phyloP scores from a whole-genome alignment of 345 rosid species.

The Linum usitatissimum region DNA sequence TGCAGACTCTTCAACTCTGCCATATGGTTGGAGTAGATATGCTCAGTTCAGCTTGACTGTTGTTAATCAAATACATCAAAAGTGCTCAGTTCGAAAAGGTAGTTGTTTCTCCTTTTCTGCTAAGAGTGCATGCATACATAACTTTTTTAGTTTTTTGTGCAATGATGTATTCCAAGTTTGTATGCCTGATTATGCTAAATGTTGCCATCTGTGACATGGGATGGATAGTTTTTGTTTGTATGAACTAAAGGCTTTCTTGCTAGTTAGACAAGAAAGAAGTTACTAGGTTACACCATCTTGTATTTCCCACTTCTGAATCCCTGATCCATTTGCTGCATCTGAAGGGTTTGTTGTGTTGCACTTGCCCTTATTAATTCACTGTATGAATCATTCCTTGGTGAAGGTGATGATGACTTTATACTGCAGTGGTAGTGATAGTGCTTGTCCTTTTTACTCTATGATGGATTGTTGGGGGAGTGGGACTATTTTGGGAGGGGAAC shows the following conservation, averaged over 20 bases:
- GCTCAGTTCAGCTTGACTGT: conserved; percentile 87
- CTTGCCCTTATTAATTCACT: neutral
- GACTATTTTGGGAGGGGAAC: neutral
- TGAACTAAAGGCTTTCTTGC: neutral
- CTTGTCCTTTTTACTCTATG: neutral
- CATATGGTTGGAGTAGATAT: conserved; percentile 91
- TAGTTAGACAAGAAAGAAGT: neutral
- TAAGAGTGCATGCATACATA: neutral
- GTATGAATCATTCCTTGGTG: neutral
- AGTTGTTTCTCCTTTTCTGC: conserved; percentile 1
- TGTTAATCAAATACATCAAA: conserved; percentile 62
- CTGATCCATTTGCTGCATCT: neutral
- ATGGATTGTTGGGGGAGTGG: neutral
- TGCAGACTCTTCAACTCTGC: conserved; percentile 67
- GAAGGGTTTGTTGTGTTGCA: neutral
- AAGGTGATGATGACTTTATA: neutral
- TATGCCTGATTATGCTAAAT: neutral
- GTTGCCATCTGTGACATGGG: neutral
- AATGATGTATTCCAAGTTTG: neutral
- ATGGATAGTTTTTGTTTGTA: neutral
- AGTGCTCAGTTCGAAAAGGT: conserved; percentile 82
- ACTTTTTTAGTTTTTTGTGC: neutral
- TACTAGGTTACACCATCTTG: neutral
- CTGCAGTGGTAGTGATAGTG: neutral
- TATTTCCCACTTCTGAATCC: neutral